These are phyloP conservation scores for Neurospora tetraspora DNA, from an alignment of 495 filamentous ascomycete genomes.

Conservation along the genomic window DNA sequence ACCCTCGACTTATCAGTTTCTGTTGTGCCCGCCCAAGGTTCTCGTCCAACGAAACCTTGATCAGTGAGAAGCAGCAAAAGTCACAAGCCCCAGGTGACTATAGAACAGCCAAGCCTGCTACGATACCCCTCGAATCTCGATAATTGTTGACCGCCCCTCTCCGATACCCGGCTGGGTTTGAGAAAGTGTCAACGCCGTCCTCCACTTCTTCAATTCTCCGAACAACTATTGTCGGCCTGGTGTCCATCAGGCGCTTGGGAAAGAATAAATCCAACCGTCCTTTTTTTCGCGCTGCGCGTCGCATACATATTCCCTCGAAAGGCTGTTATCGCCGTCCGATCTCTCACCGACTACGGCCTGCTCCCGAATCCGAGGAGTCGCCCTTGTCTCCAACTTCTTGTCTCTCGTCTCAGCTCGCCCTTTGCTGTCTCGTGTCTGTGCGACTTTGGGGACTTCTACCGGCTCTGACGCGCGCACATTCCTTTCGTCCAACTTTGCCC, in stretches of 20 bases:
- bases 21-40: background rate
- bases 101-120: background rate
- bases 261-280: background rate
- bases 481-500: background rate
- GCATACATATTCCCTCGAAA: background rate
- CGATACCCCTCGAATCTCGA: background rate
- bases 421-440: background rate
- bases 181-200: background rate
- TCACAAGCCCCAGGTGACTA: background rate
- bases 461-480: background rate
- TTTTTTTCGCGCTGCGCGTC: background rate
- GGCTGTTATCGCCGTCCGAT: background rate
- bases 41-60: background rate
- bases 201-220: background rate
- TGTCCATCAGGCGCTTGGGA: background rate
- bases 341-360: background rate
- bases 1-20: background rate
- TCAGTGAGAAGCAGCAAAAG: background rate
- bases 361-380: background rate
- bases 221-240: background rate
- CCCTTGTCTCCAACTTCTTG: background rate
- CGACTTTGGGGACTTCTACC: background rate
- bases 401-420: background rate
- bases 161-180: background rate
- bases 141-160: background rate